These are phyloP conservation scores for Metschnikowia rubicola DNA, from an alignment of 805 yeast species.

Conservation along the genomic window DNA sequence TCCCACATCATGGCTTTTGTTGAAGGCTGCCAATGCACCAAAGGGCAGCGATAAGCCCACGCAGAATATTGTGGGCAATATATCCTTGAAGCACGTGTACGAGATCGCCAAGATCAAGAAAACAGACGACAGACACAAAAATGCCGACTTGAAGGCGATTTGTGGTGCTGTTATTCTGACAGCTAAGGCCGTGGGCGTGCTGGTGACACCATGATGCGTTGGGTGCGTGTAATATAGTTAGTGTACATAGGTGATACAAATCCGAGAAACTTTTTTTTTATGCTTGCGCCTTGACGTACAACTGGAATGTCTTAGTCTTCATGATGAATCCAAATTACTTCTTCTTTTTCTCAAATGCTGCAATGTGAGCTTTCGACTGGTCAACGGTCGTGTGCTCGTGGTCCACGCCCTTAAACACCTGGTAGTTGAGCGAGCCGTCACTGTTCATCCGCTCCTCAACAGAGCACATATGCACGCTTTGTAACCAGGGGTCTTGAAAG, in stretches of 20 bases:
- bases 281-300: not conserved
- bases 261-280: not conserved
- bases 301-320: not conserved
- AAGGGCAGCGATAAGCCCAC: constrained; percentile 78
- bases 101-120: constrained; percentile 94
- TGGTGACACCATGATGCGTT: constrained; percentile 56
- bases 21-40: constrained; percentile 74
- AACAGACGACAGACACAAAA: constrained; percentile 75
- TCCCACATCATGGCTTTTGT: constrained; percentile 80
- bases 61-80: constrained; percentile 53
- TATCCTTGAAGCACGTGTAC: constrained; percentile 82
- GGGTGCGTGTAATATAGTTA: constrained; percentile 6
- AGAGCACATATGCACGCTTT: constrained; percentile 65
- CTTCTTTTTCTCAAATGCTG: constrained; percentile 84
- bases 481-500: constrained; percentile 68
- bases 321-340: constrained; percentile 21
- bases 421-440: constrained; percentile 35
- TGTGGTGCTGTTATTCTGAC: constrained; percentile 82
- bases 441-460: constrained; percentile 42
- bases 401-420: constrained; percentile 44
- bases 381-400: constrained; percentile 89
- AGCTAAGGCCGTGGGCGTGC: constrained; percentile 86
- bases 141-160: constrained; percentile 66
- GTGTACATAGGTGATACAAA: constrained; percentile 12
- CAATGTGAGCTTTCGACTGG: constrained; percentile 92